Evolutionary conservation across 2,329 filamentous ascomycete species (phyloP).

Genomic region (Polychaeton citri): DNA sequence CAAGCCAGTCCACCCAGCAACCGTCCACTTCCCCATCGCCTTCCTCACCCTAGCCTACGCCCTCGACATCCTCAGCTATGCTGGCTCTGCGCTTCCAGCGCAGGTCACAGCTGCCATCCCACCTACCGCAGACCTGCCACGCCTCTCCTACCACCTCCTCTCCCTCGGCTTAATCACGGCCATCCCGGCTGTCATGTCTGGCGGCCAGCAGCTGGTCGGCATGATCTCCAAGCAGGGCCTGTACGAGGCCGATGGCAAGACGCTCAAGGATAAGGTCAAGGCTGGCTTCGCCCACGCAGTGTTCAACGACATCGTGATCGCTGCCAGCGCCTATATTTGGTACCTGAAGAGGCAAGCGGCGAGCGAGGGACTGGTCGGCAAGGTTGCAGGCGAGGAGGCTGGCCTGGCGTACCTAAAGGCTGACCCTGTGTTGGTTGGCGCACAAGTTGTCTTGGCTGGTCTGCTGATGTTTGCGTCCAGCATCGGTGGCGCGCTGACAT

Average conservation of each 20-base stretch:
- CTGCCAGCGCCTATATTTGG: constrained; percentile 29
- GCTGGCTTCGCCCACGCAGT: constrained; percentile 28
- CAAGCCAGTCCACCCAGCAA: constrained; percentile 32
- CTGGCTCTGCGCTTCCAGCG: constrained; percentile 18
- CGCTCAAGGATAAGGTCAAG: constrained; percentile 28
- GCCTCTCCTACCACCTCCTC: constrained; percentile 31
- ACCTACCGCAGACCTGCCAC: constrained; percentile 23
- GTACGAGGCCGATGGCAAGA: constrained; percentile 21
- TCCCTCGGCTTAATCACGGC: constrained; percentile 24
- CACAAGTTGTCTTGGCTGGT: constrained; percentile 18
- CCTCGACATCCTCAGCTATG: constrained; percentile 28
- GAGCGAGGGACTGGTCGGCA: constrained; percentile 13
- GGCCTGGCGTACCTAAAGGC: constrained; percentile 9
- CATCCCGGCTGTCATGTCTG: constrained; percentile 21
- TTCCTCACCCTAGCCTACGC: constrained; percentile 29
- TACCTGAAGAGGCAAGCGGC: constrained; percentile 20
- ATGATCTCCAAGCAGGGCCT: constrained; percentile 31
- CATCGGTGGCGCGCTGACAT: constrained; percentile 31
- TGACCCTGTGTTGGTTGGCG: constrained; percentile 7
- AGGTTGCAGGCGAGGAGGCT: constrained; percentile 8
- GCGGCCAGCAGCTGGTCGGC: constrained; percentile 25
- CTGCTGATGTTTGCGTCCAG: constrained; percentile 27
- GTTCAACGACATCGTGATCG: constrained; percentile 28
- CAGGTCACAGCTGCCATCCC: constrained; percentile 18
- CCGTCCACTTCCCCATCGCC: constrained; percentile 35